A percentile compares a stretch with the other conserved stretches of the same genome.
These are phyloP conservation scores for Aspergillus bertholletiae DNA, from an alignment of 495 filamentous ascomycete species.

Conservation along the genomic window DNA sequence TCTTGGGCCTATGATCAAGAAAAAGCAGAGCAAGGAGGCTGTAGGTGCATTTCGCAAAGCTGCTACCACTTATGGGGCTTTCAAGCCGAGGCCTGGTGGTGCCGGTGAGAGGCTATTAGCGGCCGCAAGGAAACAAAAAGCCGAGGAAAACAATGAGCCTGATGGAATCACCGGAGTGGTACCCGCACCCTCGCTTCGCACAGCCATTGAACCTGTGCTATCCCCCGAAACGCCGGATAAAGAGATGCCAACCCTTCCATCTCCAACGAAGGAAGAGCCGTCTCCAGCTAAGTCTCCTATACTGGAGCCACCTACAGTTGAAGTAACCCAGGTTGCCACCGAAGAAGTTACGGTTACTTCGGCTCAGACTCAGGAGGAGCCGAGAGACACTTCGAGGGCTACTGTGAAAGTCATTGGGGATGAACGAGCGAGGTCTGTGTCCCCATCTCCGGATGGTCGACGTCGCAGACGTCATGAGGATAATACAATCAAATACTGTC, in stretches of 20 bases:
- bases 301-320: slow-evolving; percentile 35
- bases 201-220: slow-evolving; percentile 26
- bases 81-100: slow-evolving; percentile 80
- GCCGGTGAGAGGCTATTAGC: slow-evolving; percentile 68
- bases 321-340: slow-evolving; percentile 31
- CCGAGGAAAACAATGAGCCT: slow-evolving; percentile 50
- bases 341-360: slow-evolving; percentile 25
- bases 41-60: slow-evolving; percentile 80
- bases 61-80: slow-evolving; percentile 74
- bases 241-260: slow-evolving; percentile 6
- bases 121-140: slow-evolving; percentile 51
- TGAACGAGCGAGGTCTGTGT: slow-evolving; percentile 31
- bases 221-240: slow-evolving; percentile 13
- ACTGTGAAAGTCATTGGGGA: slow-evolving; percentile 18
- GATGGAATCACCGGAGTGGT: slow-evolving; percentile 88
- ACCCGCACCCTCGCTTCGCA: slow-evolving; percentile 61
- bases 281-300: slow-evolving; percentile 9
- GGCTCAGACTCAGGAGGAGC: slow-evolving; percentile 28
- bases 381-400: slow-evolving; percentile 32
- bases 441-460: slow-evolving; percentile 41
- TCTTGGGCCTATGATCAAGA: slow-evolving; percentile 88
- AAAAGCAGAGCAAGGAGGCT: slow-evolving; percentile 65
- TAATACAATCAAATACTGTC: slow-evolving; percentile 75
- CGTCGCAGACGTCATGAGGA: slow-evolving; percentile 63
- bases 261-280: slow-evolving; percentile 6